phyloP scores from a whole-genome alignment of 768 basidiomycete species.

The Paxillus involutus region DNA sequence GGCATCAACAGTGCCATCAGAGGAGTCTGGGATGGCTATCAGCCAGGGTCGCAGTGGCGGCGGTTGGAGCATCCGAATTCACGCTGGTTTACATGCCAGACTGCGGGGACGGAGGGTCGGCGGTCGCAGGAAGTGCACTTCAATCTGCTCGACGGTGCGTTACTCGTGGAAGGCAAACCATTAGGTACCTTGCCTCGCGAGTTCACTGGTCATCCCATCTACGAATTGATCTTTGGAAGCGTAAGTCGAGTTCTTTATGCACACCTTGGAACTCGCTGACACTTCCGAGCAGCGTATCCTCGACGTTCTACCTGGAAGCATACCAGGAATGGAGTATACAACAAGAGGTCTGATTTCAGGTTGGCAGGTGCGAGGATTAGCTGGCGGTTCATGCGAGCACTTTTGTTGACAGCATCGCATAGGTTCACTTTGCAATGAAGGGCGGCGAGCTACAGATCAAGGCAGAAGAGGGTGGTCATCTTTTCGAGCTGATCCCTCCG shows the following conservation, averaged over 20 bases:
- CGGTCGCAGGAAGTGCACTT: slow-evolving; percentile 33
- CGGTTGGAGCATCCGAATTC: slow-evolving; percentile 14
- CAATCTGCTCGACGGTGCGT: slow-evolving; percentile 39
- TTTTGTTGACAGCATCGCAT: slow-evolving; percentile 1
- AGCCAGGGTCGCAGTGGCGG: slow-evolving; percentile 24
- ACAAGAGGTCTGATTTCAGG: slow-evolving; percentile 18
- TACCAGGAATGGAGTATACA: slow-evolving; percentile 35
- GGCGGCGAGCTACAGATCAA: slow-evolving; percentile 30
- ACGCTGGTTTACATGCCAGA: slow-evolving; percentile 31
- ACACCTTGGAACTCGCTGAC: not conserved
- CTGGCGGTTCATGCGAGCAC: not conserved
- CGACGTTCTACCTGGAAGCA: slow-evolving; percentile 34
- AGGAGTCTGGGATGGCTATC: slow-evolving; percentile 32
- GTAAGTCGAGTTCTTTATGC: slow-evolving; percentile 22
- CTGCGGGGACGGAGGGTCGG: slow-evolving; percentile 9
- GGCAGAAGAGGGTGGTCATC: slow-evolving; percentile 9
- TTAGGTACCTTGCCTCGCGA: slow-evolving; percentile 36
- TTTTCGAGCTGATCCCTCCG: slow-evolving; percentile 18
- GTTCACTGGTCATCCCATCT: slow-evolving; percentile 34
- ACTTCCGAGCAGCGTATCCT: slow-evolving; percentile 20
- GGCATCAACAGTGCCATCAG: slow-evolving; percentile 33
- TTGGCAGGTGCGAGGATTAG: slow-evolving; percentile 21
- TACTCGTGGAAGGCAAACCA: slow-evolving; percentile 44
- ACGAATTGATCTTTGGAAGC: slow-evolving; percentile 35
- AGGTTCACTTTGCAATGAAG: slow-evolving; percentile 12